Evolutionary conservation across 306 rosid genomes (phyloP).

Genomic region (Urtica urens): DNA sequence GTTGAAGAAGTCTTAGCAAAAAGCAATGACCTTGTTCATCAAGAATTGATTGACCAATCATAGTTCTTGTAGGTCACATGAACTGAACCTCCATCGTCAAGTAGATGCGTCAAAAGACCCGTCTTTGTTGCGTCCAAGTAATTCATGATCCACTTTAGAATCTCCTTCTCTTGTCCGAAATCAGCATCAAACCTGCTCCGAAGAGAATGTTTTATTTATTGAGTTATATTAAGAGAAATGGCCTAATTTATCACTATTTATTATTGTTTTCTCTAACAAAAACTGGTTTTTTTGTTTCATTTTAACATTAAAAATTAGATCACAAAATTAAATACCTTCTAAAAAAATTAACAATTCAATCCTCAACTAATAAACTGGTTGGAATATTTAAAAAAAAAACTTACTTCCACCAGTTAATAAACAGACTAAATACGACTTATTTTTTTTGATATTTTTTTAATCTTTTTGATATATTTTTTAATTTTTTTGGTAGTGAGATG

Average conservation of each 20-base stretch:
- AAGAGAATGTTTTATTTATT: too few relatives aligned
- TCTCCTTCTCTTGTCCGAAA: conserved; percentile 64
- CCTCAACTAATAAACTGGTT: too few relatives aligned
- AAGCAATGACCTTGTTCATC: conserved; percentile 10
- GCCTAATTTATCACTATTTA: too few relatives aligned
- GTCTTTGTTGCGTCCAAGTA: conserved; percentile 72
- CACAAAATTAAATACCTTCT: too few relatives aligned
- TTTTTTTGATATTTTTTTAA: neutral
- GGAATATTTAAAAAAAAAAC: too few relatives aligned
- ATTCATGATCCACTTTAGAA: conserved; percentile 56
- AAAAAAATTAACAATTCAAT: too few relatives aligned
- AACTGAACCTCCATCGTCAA: conserved; percentile 63
- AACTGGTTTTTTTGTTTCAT: too few relatives aligned
- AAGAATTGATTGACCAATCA: conserved; percentile 67
- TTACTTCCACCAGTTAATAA: too few relatives aligned
- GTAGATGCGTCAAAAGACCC: conserved; percentile 80
- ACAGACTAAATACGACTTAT: too few relatives aligned
- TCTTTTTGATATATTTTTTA: neutral
- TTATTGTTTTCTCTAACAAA: too few relatives aligned
- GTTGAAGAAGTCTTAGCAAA: neutral
- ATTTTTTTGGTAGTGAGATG: neutral
- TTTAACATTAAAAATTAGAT: too few relatives aligned
- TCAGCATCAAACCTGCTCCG: conserved; percentile 78
- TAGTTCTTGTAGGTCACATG: conserved; percentile 47
- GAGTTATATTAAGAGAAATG: too few relatives aligned